A percentile compares a stretch with the other conserved stretches of the same genome.
Conservation (phyloP, 2,329 filamentous ascomycete genomes). For the Beauveria sp. region DNA sequence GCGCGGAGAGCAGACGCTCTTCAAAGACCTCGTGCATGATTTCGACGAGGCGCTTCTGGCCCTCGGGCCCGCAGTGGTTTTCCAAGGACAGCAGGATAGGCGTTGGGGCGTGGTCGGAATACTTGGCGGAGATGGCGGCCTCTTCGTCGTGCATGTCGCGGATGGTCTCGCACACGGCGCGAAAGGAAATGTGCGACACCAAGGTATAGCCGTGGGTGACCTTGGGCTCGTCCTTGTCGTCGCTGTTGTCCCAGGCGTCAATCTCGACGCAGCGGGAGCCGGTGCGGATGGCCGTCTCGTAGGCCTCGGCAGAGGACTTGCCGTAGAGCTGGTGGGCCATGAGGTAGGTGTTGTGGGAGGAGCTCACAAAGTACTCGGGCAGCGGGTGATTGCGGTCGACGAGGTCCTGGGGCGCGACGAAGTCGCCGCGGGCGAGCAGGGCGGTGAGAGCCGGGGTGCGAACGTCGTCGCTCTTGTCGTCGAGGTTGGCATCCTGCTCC, state of each 20-base stretch:
- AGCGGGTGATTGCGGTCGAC: slow-evolving; percentile 53
- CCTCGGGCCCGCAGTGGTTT: slow-evolving; percentile 55
- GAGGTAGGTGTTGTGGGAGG: slow-evolving; percentile 67
- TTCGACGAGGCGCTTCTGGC: slow-evolving; percentile 52
- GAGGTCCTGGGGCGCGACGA: slow-evolving; percentile 46
- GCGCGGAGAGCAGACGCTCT: slow-evolving; percentile 49
- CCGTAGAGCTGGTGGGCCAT: slow-evolving; percentile 63
- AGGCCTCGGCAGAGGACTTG: slow-evolving; percentile 52
- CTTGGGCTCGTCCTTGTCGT: slow-evolving; percentile 55
- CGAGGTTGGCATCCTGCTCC: slow-evolving; percentile 37
- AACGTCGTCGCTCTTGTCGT: slow-evolving; percentile 25
- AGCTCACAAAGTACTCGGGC: slow-evolving; percentile 65
- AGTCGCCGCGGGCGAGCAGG: slow-evolving; percentile 50
- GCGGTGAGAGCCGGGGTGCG: slow-evolving; percentile 38
- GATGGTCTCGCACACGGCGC: slow-evolving; percentile 57
- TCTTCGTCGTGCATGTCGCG: slow-evolving; percentile 55
- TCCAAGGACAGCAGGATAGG: slow-evolving; percentile 60
- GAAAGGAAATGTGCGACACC: slow-evolving; percentile 58
- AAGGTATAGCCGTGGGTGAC: slow-evolving; percentile 65
- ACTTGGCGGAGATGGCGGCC: slow-evolving; percentile 30
- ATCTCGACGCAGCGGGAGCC: slow-evolving; percentile 67
- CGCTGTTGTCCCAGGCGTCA: slow-evolving; percentile 61
- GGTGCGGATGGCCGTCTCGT: slow-evolving; percentile 52
- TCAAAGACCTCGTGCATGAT: slow-evolving; percentile 61
- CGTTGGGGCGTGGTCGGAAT: slow-evolving; percentile 35